phyloP scores from a whole-genome alignment of 345 rosid genomes.

The Hirschfeldia incana region DNA sequence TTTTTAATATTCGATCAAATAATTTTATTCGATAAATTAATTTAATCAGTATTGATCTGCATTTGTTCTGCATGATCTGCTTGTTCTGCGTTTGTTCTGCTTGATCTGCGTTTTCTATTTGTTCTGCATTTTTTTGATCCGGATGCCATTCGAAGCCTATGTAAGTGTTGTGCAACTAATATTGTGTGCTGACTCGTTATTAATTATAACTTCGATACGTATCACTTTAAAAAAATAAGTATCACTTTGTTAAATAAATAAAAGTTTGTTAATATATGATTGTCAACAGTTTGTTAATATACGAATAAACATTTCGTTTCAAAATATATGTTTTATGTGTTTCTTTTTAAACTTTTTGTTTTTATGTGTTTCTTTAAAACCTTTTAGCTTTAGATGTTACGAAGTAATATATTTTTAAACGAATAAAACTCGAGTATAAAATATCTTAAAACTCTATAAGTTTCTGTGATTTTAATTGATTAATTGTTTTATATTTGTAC shows the following conservation, averaged over 20 bases:
- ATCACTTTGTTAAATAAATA: background rate
- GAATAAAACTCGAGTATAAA: background rate
- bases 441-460: background rate
- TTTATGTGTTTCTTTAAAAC: background rate
- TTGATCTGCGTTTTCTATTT: too few species aligned
- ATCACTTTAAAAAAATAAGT: background rate
- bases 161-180: constrained; percentile 18
- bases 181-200: background rate
- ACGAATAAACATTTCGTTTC: background rate
- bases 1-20: too few species aligned
- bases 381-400: too few species aligned
- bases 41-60: too few species aligned
- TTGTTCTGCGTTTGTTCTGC: too few species aligned
- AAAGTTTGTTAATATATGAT: too few species aligned
- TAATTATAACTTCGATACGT: background rate
- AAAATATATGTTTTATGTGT: background rate
- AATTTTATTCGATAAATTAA: too few species aligned
- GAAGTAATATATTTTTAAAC: background rate
- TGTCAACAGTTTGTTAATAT: background rate
- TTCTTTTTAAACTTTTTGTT: background rate
- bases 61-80: too few species aligned
- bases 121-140: too few species aligned
- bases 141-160: background rate
- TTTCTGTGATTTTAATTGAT: background rate
- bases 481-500: background rate